Evolutionary conservation across 441 rosid species (phyloP).

Genomic region (Arabidopsis hybrid): DNA sequence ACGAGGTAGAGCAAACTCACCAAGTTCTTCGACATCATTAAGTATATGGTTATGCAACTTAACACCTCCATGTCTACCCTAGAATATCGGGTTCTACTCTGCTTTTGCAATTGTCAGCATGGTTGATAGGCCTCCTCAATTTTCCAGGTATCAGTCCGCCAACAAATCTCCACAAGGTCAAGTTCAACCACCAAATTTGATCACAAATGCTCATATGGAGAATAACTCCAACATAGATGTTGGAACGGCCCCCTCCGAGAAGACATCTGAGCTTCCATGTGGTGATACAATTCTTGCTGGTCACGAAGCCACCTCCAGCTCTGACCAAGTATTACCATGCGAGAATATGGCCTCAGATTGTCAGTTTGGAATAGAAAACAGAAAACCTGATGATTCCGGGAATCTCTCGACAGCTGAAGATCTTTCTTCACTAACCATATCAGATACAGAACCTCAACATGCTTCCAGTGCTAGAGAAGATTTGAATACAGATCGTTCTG

Average conservation of each 20-base stretch:
- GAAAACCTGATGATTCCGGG: conserved; percentile 32
- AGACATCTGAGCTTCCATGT: conserved; percentile 45
- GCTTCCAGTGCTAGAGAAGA: conserved; percentile 32
- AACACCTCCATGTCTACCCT: neutral
- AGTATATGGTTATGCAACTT: conserved; percentile 33
- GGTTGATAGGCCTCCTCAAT: conserved; percentile 16
- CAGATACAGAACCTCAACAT: conserved; percentile 31
- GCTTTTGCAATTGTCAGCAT: neutral
- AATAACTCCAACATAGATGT: conserved; percentile 33
- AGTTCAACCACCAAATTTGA: conserved; percentile 39
- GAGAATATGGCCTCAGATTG: conserved; percentile 35
- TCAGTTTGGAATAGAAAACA: conserved; percentile 37
- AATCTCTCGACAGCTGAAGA: conserved; percentile 35
- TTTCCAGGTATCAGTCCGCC: conserved; percentile 55
- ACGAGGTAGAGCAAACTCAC: conserved; percentile 51
- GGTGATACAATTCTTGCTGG: conserved; percentile 40
- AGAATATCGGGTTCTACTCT: conserved; percentile 12
- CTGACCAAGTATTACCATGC: conserved; percentile 40
- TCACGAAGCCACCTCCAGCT: conserved; percentile 38
- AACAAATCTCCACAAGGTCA: conserved; percentile 48
- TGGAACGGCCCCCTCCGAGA: conserved; percentile 38
- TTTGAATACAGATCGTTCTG: conserved; percentile 25
- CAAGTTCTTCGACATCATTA: conserved; percentile 30
- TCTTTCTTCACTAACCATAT: conserved; percentile 24
- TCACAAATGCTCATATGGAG: conserved; percentile 45